Evolutionary conservation across 2,329 filamentous ascomycete genomes (phyloP), one percentile per base, ranked within the genome.

Genomic region (Pseudophaeomoniella oleicola): DNA sequence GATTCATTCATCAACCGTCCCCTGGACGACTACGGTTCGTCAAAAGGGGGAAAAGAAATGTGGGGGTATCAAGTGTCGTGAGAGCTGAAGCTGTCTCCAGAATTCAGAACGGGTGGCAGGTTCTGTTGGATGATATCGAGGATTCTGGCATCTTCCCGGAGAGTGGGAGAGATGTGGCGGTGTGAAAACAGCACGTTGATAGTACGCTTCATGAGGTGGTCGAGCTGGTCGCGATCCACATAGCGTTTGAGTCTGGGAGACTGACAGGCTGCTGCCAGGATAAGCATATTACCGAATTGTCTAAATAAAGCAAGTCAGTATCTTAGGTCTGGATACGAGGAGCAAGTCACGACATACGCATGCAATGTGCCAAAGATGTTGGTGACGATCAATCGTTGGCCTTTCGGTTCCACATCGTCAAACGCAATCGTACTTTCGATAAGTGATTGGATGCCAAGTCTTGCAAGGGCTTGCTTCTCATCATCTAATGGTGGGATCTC

Each of bases 301-400:
- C 87, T 93, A 11, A 15, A 38, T 38, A 38, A 27, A 37, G 30
- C 41, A 59, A 44, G 57, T 51, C 39, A 34, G 19, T 36, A n/a
- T n/a, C n/a, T n/a, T n/a, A n/a, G n/a, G 90, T 4, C 87, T 93
- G 11, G 14, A 38, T 38, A 38, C 22, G 37, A 30, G 41, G 59
- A 44, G 57, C 51, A 39, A 34, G 19, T 36, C 18, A 27, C 2
- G 22, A 75, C 84, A 74, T 81, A 93, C 83, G 88, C 87, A 67
- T 94, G 88, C 43, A 86, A 81, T 13, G 88, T 96, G 36, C 88
- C 87, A 58, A 94, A 93, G 16, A 94, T 78, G 49, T 94, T 96
- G n/a, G 88, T 96, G 38, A 96, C 78, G 36, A 94, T 79, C 5
- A 82, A 74, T 18, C 85, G 73, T 9, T n/a, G 9, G 9, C 6